Evolutionary conservation across 2,329 filamentous ascomycete genomes (phyloP).

Genomic region (Eutypa lata): DNA sequence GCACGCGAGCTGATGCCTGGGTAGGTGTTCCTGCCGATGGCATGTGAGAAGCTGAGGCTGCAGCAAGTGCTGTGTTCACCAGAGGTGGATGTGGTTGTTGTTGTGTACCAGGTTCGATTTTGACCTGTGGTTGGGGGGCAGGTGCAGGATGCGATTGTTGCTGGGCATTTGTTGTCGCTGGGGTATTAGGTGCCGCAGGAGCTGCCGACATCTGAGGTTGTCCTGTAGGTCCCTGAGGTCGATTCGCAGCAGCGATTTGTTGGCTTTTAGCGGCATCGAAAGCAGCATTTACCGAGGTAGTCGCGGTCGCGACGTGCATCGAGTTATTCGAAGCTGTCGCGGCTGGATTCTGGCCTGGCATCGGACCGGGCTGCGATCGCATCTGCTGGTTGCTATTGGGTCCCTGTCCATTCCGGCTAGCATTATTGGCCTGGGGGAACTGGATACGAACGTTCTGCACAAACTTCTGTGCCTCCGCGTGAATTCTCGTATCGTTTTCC

Average conservation of each 20-base stretch:
- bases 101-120: conserved; percentile 31
- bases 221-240: conserved; percentile 11
- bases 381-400: conserved; percentile 15
- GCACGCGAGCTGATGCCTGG: conserved; percentile 44
- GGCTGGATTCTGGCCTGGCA: conserved; percentile 16
- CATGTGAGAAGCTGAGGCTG: conserved; percentile 32
- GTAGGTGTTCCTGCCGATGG: conserved; percentile 46
- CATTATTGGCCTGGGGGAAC: conserved; percentile 5
- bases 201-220: conserved; percentile 21
- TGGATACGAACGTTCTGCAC: conserved; percentile 21
- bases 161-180: conserved; percentile 24
- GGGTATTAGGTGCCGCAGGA: conserved; percentile 18
- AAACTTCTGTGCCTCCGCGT: conserved; percentile 19
- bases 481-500: conserved; percentile 13
- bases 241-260: conserved; percentile 21
- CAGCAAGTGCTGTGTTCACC: conserved; percentile 46
- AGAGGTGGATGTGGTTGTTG: conserved; percentile 37
- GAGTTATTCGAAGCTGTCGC: conserved; percentile 20
- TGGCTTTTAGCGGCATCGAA: conserved; percentile 31
- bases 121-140: conserved; percentile 28
- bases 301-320: conserved; percentile 29
- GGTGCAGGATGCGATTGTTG: conserved; percentile 17
- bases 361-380: conserved; percentile 18
- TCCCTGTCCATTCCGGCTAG: conserved; percentile 10
- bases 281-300: conserved; percentile 29